A percentile compares a stretch with the other conserved stretches of the same genome.
phyloP scores from a whole-genome alignment of 768 basidiomycete genomes.

The Pulveroboletus sp. region DNA sequence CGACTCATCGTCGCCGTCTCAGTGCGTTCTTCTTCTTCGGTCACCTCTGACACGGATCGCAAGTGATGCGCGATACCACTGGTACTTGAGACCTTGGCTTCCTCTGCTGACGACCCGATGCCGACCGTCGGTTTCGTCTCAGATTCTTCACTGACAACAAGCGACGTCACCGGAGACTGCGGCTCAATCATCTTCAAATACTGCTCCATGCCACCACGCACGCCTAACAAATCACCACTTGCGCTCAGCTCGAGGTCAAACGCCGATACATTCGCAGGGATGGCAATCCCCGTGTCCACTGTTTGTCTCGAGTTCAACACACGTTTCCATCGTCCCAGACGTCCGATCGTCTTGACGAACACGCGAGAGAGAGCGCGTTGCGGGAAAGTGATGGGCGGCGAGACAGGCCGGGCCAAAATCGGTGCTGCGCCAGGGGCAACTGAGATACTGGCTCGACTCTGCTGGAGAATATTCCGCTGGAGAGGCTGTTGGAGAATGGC shows the following conservation, averaged over 20 bases:
- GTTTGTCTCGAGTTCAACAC: constrained; percentile 53
- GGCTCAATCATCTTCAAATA: constrained; percentile 57
- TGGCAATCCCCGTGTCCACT: constrained; percentile 33
- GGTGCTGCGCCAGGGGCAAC: constrained; percentile 20
- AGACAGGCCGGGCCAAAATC: constrained; percentile 25
- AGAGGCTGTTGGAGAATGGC: constrained; percentile 63
- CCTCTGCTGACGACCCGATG: background rate
- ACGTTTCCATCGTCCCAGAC: constrained; percentile 77
- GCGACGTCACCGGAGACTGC: constrained; percentile 20
- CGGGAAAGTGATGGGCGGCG: constrained; percentile 41
- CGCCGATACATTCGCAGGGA: constrained; percentile 52
- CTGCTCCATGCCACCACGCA: constrained; percentile 60
- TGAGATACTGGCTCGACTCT: constrained; percentile 35
- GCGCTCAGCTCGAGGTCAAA: constrained; percentile 65
- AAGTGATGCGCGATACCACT: constrained; percentile 16
- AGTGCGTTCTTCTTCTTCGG: constrained; percentile 27
- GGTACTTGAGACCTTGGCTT: constrained; percentile 5
- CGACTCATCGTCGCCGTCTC: constrained; percentile 16
- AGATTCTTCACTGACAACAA: background rate
- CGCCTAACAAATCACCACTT: constrained; percentile 56
- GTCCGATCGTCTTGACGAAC: constrained; percentile 77
- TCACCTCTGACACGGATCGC: constrained; percentile 30
- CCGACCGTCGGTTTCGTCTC: constrained; percentile 1
- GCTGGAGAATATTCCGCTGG: constrained; percentile 46
- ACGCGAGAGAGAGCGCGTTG: constrained; percentile 68